Base-by-base conservation (phyloP, 192 early-diverging fungal genomes). In the Diversispora epigaea region DNA sequence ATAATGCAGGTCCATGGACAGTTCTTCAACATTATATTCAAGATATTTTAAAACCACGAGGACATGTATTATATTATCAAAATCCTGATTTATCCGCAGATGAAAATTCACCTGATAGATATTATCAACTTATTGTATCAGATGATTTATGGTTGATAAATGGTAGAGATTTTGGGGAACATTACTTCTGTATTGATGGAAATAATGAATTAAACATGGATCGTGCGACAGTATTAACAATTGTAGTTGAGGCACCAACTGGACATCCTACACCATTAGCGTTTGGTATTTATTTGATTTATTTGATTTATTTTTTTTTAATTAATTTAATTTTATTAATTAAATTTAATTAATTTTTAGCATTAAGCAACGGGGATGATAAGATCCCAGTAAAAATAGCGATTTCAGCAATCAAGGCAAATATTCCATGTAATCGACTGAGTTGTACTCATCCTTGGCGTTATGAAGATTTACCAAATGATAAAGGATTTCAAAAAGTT, bases 21-120 rank as follows among this genome's bases (percentile, higher is more conserved):
- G 41, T 64, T 44, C 62, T 64, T 17, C 62, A 64, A 64, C 32
- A 64, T 64, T 64, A 64, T 43, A 64, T 64, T 45, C 62, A 64
- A 43, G 62, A 64, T 64, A 11, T 64, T n/a, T 64, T 64, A n/a
- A 64, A 64, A 64, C 62, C 62, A 41, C 62, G 62, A n/a, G 62
- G 62, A 4, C 62, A 64, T 19, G 62, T 64, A 41, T 64, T 64
- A 64, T 64, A 64, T 43, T 64, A 64, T 8, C 62, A 64, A 17
- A 15, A 14, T 41, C 62, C 62, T 64, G 39, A 64, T 41, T 17
- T 64, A 17, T 64, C 62, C n/a, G 62, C 41, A 9, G 15, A 32
- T 14, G 62, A 64, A 17, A 41, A 45, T 64, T 64, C 62, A 1
- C 62, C 62, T n/a, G 62, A 64, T n/a, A 32, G 62, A 43, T 64